phyloP scores from a whole-genome alignment of 352 stramenopile genomes.

The Bremia lactucae region DNA sequence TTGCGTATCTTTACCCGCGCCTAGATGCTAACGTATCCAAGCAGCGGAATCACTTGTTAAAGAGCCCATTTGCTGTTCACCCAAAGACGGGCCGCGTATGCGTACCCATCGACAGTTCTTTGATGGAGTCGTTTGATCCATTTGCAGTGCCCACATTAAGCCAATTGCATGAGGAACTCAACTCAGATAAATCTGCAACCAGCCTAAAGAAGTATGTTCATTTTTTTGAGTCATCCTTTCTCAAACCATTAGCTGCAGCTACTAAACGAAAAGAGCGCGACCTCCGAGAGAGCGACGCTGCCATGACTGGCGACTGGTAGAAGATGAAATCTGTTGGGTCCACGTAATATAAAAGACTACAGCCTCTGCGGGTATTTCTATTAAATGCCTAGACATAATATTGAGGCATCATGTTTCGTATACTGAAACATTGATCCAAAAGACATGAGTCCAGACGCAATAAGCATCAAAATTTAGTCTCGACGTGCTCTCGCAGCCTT shows the following conservation, averaged over 20 bases:
- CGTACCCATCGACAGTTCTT: conserved; percentile 87
- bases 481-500: conserved; percentile 40
- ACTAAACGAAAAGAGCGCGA: conserved; percentile 71
- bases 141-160: conserved; percentile 79
- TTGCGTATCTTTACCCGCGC: conserved; percentile 94
- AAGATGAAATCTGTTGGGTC: too few relatives aligned
- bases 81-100: conserved; percentile 97
- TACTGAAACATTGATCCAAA: too few relatives aligned
- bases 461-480: conserved; percentile 3
- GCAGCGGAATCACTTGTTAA: conserved; percentile 99
- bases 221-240: conserved; percentile 58
- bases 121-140: conserved; percentile 83
- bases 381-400: conserved; percentile 18
- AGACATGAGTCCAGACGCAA: too few relatives aligned
- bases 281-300: conserved; percentile 50
- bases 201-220: conserved; percentile 68
- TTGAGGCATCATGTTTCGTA: too few relatives aligned
- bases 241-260: conserved; percentile 51
- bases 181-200: conserved; percentile 38
- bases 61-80: conserved; percentile 97
- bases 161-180: conserved; percentile 74
- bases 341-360: too few relatives aligned
- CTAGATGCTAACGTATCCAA: conserved; percentile 99
- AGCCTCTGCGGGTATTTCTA: conserved; percentile 28
- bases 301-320: conserved; percentile 76